Percentiles rank a stretch among this genome's conserved stretches.
These are phyloP conservation scores for Colletotrichum sansevieriae DNA, from an alignment of 2,329 filamentous ascomycete species.

Conservation along the genomic window DNA sequence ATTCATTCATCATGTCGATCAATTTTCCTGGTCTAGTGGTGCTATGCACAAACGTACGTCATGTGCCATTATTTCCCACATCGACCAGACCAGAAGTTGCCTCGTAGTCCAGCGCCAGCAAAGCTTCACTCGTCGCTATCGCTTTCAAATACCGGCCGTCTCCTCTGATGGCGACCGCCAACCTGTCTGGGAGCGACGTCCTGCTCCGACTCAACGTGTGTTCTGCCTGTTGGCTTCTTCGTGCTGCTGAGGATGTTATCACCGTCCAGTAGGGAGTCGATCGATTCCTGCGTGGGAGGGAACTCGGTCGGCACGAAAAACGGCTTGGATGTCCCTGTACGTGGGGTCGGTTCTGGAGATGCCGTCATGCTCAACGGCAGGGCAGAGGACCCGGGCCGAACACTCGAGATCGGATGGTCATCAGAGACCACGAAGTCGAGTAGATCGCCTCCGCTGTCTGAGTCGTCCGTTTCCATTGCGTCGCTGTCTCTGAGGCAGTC, in stretches of 20 bases:
- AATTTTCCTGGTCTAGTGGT: not conserved
- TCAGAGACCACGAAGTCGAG: conserved; percentile 70
- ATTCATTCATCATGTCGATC: conserved; percentile 20
- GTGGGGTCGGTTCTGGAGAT: conserved; percentile 45
- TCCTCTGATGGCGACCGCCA: conserved; percentile 25
- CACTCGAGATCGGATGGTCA: conserved; percentile 51
- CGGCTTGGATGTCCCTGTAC: conserved; percentile 46
- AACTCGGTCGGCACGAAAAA: conserved; percentile 57
- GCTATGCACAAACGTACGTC: not conserved
- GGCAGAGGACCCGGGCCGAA: conserved; percentile 50
- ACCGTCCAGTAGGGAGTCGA: conserved; percentile 46
- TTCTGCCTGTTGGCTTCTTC: conserved; percentile 2
- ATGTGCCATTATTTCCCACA: not conserved
- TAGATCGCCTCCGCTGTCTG: conserved; percentile 63
- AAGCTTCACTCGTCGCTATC: conserved; percentile 45
- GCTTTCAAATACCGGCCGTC: conserved; percentile 41
- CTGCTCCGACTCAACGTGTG: conserved; percentile 23
- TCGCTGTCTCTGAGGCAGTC: conserved; percentile 66
- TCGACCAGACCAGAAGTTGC: not conserved
- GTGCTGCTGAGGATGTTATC: conserved; percentile 23
- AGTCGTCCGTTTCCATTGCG: conserved; percentile 59
- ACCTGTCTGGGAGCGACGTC: conserved; percentile 17
- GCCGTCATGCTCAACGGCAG: conserved; percentile 44
- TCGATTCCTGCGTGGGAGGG: conserved; percentile 53
- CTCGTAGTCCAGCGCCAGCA: too few relatives aligned